These are phyloP conservation scores for Epichloe aotearoae DNA, from an alignment of 2,329 filamentous ascomycete species.

Conservation along the genomic window DNA sequence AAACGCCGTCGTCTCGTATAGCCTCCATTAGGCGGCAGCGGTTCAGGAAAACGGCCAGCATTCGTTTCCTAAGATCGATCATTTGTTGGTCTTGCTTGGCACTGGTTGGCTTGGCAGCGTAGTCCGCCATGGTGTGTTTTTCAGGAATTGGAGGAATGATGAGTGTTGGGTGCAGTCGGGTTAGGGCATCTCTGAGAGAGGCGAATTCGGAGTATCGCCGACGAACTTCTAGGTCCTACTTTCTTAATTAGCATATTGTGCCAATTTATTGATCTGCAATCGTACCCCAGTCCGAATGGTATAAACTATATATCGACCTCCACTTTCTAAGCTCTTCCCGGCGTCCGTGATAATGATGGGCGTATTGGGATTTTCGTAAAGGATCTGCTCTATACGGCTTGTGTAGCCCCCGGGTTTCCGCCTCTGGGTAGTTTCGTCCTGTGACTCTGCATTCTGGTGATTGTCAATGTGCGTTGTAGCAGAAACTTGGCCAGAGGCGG, in stretches of 20 bases:
- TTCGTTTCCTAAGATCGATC: slow-evolving; percentile 91
- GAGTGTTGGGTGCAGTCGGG: slow-evolving; percentile 83
- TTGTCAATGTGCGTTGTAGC: slow-evolving; percentile 19
- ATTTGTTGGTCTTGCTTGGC: slow-evolving; percentile 96
- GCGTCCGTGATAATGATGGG: slow-evolving; percentile 88
- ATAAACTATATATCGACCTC: slow-evolving; percentile 90
- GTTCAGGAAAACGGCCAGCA: slow-evolving; percentile 92
- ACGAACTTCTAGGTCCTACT: slow-evolving; percentile 83
- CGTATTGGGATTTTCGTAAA: slow-evolving; percentile 86
- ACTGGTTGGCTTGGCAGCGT: slow-evolving; percentile 93
- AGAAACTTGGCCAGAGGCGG: slow-evolving; percentile 20
- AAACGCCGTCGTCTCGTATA: slow-evolving; percentile 83
- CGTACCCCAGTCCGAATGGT: slow-evolving; percentile 85
- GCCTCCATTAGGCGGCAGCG: slow-evolving; percentile 87
- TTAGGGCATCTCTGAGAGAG: slow-evolving; percentile 76
- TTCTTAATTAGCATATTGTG: slow-evolving; percentile 2
- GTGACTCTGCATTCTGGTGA: slow-evolving; percentile 33
- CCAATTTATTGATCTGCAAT: neutral
- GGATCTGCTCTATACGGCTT: slow-evolving; percentile 91
- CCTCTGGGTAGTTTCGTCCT: slow-evolving; percentile 35
- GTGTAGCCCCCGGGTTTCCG: slow-evolving; percentile 84
- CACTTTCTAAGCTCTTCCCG: slow-evolving; percentile 86
- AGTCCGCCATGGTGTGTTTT: slow-evolving; percentile 98
- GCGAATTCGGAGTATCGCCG: slow-evolving; percentile 94
- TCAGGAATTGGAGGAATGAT: slow-evolving; percentile 96